phyloP scores from a whole-genome alignment of 176 grass and related monocot species.

The Carex kokanica region DNA sequence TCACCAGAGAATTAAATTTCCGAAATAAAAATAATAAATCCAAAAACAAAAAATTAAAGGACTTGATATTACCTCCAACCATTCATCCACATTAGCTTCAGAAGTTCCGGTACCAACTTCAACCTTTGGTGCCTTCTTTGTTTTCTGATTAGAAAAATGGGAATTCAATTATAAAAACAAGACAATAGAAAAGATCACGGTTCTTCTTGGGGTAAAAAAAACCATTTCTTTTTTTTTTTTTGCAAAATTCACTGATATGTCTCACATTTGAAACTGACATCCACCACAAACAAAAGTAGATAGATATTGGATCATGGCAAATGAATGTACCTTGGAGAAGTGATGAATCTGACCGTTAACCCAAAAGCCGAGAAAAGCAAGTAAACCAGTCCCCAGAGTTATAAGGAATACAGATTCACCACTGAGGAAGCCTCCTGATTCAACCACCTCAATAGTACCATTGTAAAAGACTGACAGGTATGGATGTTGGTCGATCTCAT shows the following conservation, averaged over 20 bases:
- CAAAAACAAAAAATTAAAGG: background rate
- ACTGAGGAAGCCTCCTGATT: slow-evolving; percentile 74
- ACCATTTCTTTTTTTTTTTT: background rate
- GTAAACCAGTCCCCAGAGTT: slow-evolving; percentile 70
- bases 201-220: background rate
- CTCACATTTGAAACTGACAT: background rate
- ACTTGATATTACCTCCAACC: slow-evolving; percentile 63
- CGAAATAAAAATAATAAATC: background rate
- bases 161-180: slow-evolving; percentile 17
- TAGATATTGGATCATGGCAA: background rate
- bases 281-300: background rate
- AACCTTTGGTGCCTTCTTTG: slow-evolving; percentile 79
- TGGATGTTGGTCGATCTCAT: slow-evolving; percentile 86
- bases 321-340: slow-evolving; percentile 69
- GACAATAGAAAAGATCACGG: background rate
- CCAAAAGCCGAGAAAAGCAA: slow-evolving; percentile 78
- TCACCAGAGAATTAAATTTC: background rate
- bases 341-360: slow-evolving; percentile 87
- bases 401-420: slow-evolving; percentile 98
- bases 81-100: slow-evolving; percentile 85
- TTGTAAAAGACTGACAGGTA: slow-evolving; percentile 94
- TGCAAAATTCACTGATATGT: background rate
- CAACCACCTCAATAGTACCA: slow-evolving; percentile 83
- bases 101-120: slow-evolving; percentile 76
- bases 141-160: slow-evolving; percentile 51